These are phyloP conservation scores for Amanita fuliginea DNA, from an alignment of 768 basidiomycete genomes.

Conservation along the genomic window DNA sequence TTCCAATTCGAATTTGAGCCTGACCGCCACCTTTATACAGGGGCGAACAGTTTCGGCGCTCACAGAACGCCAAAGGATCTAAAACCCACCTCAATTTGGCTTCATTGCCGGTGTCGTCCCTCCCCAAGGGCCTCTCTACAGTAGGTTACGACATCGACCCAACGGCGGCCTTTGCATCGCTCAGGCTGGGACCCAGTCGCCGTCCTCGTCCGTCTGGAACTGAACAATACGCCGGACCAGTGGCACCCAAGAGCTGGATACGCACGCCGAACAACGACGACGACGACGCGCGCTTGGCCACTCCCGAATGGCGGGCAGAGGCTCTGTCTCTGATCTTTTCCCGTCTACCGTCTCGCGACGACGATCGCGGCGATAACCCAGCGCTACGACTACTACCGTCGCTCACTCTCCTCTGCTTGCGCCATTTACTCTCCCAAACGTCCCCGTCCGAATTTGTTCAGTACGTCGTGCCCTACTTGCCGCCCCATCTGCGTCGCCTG, in stretches of 20 bases:
- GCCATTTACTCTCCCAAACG: slow-evolving; percentile 28
- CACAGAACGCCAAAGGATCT: slow-evolving; percentile 40
- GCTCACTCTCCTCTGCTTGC: slow-evolving; percentile 49
- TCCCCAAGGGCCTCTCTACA: slow-evolving; percentile 32
- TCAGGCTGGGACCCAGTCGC: neutral
- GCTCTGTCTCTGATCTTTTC: slow-evolving; percentile 43
- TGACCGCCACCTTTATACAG: slow-evolving; percentile 18
- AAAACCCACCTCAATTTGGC: slow-evolving; percentile 18
- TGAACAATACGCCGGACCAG: slow-evolving; percentile 32
- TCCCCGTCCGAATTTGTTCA: slow-evolving; percentile 31
- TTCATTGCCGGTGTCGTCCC: slow-evolving; percentile 17
- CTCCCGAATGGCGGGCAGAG: slow-evolving; percentile 37
- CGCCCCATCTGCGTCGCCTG: slow-evolving; percentile 45
- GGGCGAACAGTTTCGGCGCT: slow-evolving; percentile 62
- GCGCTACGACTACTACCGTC: slow-evolving; percentile 28
- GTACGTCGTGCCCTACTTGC: slow-evolving; percentile 38
- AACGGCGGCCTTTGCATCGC: slow-evolving; percentile 1
- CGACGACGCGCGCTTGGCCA: slow-evolving; percentile 14
- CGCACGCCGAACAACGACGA: slow-evolving; percentile 9
- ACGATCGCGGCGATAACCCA: neutral
- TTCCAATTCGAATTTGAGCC: neutral
- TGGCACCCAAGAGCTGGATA: slow-evolving; percentile 50
- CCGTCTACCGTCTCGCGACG: neutral
- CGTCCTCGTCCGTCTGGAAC: neutral
- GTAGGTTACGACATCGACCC: slow-evolving; percentile 10